phyloP scores from a whole-genome alignment of 768 basidiomycete genomes.

The Suillus hirtellus region DNA sequence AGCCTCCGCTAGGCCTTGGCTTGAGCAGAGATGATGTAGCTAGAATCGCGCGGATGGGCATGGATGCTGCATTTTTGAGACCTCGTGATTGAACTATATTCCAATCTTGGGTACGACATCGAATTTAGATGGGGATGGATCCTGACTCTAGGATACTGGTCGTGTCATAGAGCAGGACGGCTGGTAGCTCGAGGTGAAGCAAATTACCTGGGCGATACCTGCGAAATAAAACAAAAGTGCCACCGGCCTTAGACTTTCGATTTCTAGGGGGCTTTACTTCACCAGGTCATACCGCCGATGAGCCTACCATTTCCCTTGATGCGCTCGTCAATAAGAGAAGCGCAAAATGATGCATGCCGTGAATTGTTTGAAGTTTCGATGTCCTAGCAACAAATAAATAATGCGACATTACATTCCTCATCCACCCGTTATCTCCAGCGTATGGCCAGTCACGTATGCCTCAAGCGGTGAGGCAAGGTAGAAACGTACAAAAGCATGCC shows the following conservation, averaged over 20 bases:
- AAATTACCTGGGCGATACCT: background rate
- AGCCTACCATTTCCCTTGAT: too few species aligned
- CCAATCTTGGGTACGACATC: background rate
- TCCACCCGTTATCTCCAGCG: too few species aligned
- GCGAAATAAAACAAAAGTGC: background rate
- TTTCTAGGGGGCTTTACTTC: too few species aligned
- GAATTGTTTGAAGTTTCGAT: too few species aligned
- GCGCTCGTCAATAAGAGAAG: too few species aligned
- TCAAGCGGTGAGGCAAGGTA: too few species aligned
- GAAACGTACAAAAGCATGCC: too few species aligned
- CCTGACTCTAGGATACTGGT: background rate
- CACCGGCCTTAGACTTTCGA: background rate
- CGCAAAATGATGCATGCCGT: too few species aligned
- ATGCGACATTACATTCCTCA: too few species aligned
- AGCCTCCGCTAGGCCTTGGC: slow-evolving; percentile 69
- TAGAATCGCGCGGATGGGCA: slow-evolving; percentile 61
- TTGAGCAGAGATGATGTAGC: slow-evolving; percentile 57
- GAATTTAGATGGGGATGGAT: background rate
- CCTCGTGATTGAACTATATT: background rate
- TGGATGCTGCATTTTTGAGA: slow-evolving; percentile 30
- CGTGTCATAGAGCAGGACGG: background rate
- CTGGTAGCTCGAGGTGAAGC: background rate
- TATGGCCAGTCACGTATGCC: too few species aligned
- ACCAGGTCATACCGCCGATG: too few species aligned
- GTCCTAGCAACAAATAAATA: too few species aligned